Evolutionary conservation across 2,329 filamentous ascomycete species (phyloP).

Genomic region (Penicillium aurantiogriseum): DNA sequence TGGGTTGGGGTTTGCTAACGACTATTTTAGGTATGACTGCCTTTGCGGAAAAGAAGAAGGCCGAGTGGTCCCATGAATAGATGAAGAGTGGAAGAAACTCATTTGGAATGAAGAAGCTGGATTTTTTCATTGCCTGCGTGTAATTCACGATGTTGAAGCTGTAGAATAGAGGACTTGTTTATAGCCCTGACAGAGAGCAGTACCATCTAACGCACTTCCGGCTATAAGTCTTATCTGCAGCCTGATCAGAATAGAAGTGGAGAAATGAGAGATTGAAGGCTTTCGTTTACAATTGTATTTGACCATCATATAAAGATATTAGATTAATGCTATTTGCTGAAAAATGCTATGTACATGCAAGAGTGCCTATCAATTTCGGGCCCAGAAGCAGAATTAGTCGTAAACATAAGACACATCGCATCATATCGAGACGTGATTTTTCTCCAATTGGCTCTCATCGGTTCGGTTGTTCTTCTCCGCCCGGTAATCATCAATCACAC

Average conservation of each 20-base stretch:
- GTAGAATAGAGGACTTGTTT: slow-evolving; percentile 1
- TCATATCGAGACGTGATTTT: slow-evolving; percentile 28
- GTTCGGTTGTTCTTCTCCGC: slow-evolving; percentile 51
- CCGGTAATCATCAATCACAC: slow-evolving; percentile 31
- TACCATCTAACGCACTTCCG: slow-evolving; percentile 3
- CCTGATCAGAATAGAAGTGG: background rate
- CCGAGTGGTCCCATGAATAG: slow-evolving; percentile 83
- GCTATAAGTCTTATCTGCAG: slow-evolving; percentile 7
- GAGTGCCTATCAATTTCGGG: background rate
- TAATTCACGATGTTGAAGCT: slow-evolving; percentile 5
- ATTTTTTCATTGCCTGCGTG: background rate
- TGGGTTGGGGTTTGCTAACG: slow-evolving; percentile 10
- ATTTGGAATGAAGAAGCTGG: background rate
- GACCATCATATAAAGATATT: background rate
- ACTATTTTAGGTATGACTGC: slow-evolving; percentile 67
- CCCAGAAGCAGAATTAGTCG: slow-evolving; percentile 11
- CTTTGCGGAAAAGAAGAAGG: slow-evolving; percentile 91
- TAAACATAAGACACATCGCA: slow-evolving; percentile 21
- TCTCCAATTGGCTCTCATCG: slow-evolving; percentile 56
- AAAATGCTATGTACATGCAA: slow-evolving; percentile 6
- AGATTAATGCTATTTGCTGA: slow-evolving; percentile 2
- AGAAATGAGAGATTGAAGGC: background rate
- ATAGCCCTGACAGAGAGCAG: background rate
- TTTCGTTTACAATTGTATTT: background rate
- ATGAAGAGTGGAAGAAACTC: background rate